Conservation (phyloP, 768 basidiomycete genomes). For the Suillus decipiens region DNA sequence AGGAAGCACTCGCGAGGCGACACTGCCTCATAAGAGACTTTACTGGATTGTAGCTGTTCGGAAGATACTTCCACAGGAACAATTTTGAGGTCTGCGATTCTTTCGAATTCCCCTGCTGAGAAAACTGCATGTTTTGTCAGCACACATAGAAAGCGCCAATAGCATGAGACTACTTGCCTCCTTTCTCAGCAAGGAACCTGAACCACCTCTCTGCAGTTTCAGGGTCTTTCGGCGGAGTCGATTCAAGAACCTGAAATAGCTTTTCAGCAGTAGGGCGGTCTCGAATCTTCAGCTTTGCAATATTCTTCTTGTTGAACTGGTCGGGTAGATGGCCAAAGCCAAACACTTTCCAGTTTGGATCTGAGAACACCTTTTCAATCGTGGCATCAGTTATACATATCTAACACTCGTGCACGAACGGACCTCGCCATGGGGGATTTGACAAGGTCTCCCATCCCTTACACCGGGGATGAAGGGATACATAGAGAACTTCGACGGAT, state of each 20-base stretch:
- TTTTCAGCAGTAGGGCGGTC: constrained; percentile 61
- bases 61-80: constrained; percentile 49
- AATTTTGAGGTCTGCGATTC: constrained; percentile 55
- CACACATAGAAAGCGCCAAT: neutral
- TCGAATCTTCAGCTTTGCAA: constrained; percentile 58
- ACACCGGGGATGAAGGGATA: constrained; percentile 75
- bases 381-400: neutral
- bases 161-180: constrained; percentile 36
- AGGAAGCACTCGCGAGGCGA: constrained; percentile 68
- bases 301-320: constrained; percentile 45
- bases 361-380: constrained; percentile 58
- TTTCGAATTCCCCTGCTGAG: constrained; percentile 47
- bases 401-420: neutral
- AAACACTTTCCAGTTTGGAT: constrained; percentile 61
- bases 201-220: constrained; percentile 62
- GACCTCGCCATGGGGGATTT: neutral
- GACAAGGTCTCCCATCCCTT: neutral
- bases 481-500: constrained; percentile 49
- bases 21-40: constrained; percentile 21
- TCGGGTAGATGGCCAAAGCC: constrained; percentile 68
- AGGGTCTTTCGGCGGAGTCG: constrained; percentile 52
- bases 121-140: constrained; percentile 46
- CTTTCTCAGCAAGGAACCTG: constrained; percentile 56
- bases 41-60: neutral
- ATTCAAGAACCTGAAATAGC: constrained; percentile 55